These are phyloP conservation scores for Fusarium heterosporum DNA, from an alignment of 2,329 filamentous ascomycete genomes.

Conservation along the genomic window DNA sequence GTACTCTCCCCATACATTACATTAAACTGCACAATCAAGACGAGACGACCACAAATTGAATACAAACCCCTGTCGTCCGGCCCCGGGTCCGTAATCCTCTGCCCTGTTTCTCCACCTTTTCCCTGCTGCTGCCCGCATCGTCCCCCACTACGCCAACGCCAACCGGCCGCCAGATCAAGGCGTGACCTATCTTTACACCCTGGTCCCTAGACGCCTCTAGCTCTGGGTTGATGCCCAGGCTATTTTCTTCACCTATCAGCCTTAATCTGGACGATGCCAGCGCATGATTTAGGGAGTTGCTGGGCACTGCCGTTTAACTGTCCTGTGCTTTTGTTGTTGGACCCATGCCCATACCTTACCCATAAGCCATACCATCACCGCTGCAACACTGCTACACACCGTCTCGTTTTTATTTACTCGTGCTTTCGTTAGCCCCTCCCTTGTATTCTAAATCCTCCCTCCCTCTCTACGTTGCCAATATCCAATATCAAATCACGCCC, in stretches of 20 bases:
- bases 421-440: constrained; percentile 28
- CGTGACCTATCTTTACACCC: constrained; percentile 30
- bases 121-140: constrained; percentile 35
- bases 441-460: constrained; percentile 19
- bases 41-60: constrained; percentile 1
- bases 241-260: constrained; percentile 33
- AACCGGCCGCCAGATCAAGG: constrained; percentile 39
- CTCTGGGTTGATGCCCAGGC: constrained; percentile 28
- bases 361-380: constrained; percentile 33
- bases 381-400: constrained; percentile 41
- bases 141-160: constrained; percentile 27
- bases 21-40: constrained; percentile 18
- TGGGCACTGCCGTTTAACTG: constrained; percentile 37
- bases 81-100: constrained; percentile 30
- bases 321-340: constrained; percentile 34
- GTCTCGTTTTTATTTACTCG: constrained; percentile 38
- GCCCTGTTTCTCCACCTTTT: constrained; percentile 39
- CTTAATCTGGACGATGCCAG: constrained; percentile 37
- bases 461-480: constrained; percentile 20
- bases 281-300: constrained; percentile 41
- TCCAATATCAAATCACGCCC: constrained; percentile 14
- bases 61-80: constrained; percentile 27
- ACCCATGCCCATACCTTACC: neutral
- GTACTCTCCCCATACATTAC: neutral
- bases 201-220: constrained; percentile 14